Conservation (phyloP, 1,284 basidiomycete genomes). For the Hypsizygus ulmarius region DNA sequence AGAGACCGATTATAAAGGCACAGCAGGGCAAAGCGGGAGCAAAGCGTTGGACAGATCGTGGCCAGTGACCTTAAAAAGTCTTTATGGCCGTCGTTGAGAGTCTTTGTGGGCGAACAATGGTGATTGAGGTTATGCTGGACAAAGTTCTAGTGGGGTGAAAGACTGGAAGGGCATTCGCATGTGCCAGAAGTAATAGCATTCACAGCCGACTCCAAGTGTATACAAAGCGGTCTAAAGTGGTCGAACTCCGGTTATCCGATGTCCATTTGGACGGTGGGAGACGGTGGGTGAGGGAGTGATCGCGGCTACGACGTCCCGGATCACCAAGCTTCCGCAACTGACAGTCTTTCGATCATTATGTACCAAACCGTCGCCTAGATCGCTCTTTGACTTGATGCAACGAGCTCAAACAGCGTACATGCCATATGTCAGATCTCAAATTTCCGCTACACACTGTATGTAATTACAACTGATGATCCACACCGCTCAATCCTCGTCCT, state of each 20-base stretch:
- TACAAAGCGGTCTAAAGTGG: no score
- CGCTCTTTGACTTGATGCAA: constrained; percentile 3
- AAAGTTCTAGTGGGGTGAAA: constrained; percentile 6
- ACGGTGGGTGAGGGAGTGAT: constrained; percentile 2
- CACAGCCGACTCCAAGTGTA: constrained; percentile 10
- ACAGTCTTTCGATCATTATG: constrained; percentile 4
- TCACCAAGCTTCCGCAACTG: constrained; percentile 9
- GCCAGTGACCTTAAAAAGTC: constrained; percentile 5
- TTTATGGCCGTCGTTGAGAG: constrained; percentile 5
- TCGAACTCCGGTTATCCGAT: constrained; percentile 13
- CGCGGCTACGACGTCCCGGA: constrained; percentile 6
- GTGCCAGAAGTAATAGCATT: constrained; percentile 3
- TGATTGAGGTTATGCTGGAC: background rate
- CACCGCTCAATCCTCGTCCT: constrained; percentile 71
- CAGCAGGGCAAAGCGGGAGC: constrained; percentile 6
- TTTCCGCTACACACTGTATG: constrained; percentile 2
- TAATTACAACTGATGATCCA: constrained; percentile 1
- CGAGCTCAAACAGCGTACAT: constrained; percentile 4
- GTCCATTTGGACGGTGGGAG: constrained; percentile 14
- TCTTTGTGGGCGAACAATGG: constrained; percentile 18
- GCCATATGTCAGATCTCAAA: constrained; percentile 1
- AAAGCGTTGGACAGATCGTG: constrained; percentile 10
- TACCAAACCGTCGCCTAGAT: constrained; percentile 2
- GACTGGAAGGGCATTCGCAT: background rate
- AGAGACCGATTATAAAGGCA: constrained; percentile 16